These are phyloP conservation scores for Phyllachora maydis DNA, from an alignment of 2,329 filamentous ascomycete genomes.

Conservation along the genomic window DNA sequence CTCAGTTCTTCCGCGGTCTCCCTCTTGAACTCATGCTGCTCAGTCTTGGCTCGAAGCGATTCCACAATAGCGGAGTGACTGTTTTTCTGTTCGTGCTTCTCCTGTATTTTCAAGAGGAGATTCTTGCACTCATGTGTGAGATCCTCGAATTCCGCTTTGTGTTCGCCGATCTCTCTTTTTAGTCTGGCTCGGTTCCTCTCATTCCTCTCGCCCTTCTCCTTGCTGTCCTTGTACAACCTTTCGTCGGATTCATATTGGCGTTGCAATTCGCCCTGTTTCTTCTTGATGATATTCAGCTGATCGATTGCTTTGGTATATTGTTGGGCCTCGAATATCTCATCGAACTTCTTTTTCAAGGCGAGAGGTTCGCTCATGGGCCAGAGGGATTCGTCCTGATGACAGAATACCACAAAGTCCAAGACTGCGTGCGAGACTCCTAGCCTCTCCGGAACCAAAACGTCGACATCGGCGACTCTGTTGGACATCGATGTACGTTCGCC, in stretches of 20 bases:
- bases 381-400: conserved; percentile 90
- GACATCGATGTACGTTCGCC: conserved; percentile 67
- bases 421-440: conserved; percentile 81
- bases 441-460: conserved; percentile 65
- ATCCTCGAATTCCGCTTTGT: conserved; percentile 34
- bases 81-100: conserved; percentile 53
- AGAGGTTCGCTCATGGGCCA: conserved; percentile 89
- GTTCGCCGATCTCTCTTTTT: conserved; percentile 41
- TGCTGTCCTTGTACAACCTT: conserved; percentile 48
- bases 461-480: conserved; percentile 60
- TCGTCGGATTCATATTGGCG: too few species aligned
- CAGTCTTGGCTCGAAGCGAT: conserved; percentile 54
- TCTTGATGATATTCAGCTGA: conserved; percentile 72
- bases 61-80: conserved; percentile 57
- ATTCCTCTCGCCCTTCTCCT: conserved; percentile 59
- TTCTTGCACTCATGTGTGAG: conserved; percentile 36
- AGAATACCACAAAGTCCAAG: conserved; percentile 91
- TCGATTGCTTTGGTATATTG: conserved; percentile 97
- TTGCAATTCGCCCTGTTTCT: conserved; percentile 62
- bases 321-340: conserved; percentile 91
- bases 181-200: conserved; percentile 60
- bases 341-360: conserved; percentile 79
- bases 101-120: conserved; percentile 25
- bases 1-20: conserved; percentile 51
- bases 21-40: conserved; percentile 50